Evolutionary conservation across 345 rosid species (phyloP).

Genomic region (Rhizophora apiculata): DNA sequence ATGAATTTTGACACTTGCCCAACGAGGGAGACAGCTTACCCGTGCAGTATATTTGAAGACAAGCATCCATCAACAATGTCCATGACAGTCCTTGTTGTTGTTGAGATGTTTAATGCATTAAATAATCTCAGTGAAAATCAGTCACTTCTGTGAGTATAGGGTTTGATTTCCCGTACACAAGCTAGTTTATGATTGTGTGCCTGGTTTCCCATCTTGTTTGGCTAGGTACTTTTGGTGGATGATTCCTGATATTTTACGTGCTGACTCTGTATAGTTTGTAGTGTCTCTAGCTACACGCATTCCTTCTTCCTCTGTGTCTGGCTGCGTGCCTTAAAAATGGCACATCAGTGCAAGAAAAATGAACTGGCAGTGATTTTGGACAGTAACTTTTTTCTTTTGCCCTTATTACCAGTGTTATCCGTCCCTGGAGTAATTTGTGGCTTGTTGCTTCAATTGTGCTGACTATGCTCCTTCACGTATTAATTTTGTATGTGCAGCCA

Average conservation of each 20-base stretch:
- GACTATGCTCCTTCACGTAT: constrained; percentile 86
- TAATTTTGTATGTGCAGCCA: constrained; percentile 78
- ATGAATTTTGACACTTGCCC: constrained; percentile 91
- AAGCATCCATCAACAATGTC: constrained; percentile 95
- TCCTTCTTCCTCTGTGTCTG: too few species aligned
- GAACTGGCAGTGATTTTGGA: neutral
- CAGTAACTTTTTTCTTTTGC: neutral
- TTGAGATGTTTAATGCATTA: constrained; percentile 98
- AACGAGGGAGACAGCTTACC: constrained; percentile 77
- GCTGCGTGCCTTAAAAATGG: too few species aligned
- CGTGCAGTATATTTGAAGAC: constrained; percentile 91
- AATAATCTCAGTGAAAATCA: constrained; percentile 99
- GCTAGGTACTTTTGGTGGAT: too few species aligned
- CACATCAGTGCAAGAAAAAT: neutral
- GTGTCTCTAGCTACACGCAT: too few species aligned
- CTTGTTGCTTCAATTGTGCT: constrained; percentile 85
- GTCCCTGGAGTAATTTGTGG: constrained; percentile 99
- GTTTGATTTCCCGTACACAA: neutral
- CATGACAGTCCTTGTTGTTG: constrained; percentile 99
- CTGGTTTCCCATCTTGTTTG: neutral
- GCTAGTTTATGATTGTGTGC: neutral
- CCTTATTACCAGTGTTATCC: constrained; percentile 61
- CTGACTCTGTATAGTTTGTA: too few species aligned
- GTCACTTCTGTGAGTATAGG: constrained; percentile 75
- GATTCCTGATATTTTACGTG: too few species aligned